Conservation (phyloP, 2,329 filamentous ascomycete species). For the Colletotrichum shisoi region DNA sequence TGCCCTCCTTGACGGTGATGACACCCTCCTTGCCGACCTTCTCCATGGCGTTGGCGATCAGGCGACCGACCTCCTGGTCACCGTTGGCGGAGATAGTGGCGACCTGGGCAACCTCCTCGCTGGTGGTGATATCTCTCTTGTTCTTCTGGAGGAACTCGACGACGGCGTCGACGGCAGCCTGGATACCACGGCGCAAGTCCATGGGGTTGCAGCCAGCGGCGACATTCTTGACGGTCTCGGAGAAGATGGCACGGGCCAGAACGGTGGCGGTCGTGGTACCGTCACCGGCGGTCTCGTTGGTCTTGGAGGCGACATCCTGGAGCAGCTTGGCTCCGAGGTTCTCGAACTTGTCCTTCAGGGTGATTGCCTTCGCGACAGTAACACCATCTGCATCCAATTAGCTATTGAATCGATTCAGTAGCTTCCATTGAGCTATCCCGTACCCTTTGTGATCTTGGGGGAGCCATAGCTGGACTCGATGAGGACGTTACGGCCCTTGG, state of each 20-base stretch:
- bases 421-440: slow-evolving; percentile 41
- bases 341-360: slow-evolving; percentile 98
- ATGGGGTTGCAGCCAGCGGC: slow-evolving; percentile 99
- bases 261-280: slow-evolving; percentile 98
- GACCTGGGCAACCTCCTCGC: slow-evolving; percentile 95
- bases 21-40: slow-evolving; percentile 99
- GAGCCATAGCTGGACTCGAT: slow-evolving; percentile 99
- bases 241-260: slow-evolving; percentile 97
- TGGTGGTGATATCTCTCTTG: slow-evolving; percentile 98
- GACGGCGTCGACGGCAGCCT: slow-evolving; percentile 93
- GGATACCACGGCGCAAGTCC: slow-evolving; percentile 96
- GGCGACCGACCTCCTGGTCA: slow-evolving; percentile 90
- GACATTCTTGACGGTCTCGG: slow-evolving; percentile 99
- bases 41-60: slow-evolving; percentile 99
- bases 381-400: slow-evolving; percentile 73
- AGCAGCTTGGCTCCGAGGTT: slow-evolving; percentile 97
- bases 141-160: slow-evolving; percentile 94
- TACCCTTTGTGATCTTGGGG: slow-evolving; percentile 99
- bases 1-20: slow-evolving; percentile 99
- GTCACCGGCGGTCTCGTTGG: slow-evolving; percentile 98
- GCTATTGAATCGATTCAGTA: slow-evolving; percentile 16
- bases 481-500: slow-evolving; percentile 97
- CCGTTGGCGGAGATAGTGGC: slow-evolving; percentile 98
- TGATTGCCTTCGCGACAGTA: slow-evolving; percentile 87
- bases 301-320: slow-evolving; percentile 98